Conservation (phyloP, 2,329 filamentous ascomycete species). For the Madurella mycetomatis region DNA sequence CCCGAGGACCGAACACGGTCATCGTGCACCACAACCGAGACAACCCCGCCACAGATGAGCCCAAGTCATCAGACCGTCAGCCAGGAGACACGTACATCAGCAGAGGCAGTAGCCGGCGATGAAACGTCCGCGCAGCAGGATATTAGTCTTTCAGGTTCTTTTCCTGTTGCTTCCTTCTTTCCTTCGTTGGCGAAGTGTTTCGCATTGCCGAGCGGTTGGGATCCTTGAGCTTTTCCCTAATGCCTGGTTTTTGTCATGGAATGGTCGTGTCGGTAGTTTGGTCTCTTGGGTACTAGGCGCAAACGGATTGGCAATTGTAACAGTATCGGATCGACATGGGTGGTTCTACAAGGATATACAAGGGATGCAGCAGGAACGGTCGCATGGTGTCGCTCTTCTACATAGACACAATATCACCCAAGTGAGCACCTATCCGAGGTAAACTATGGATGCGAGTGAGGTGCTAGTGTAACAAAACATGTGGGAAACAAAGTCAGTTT, state of each 20-base stretch:
- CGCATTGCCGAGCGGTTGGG: conserved; percentile 1
- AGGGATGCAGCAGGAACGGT: background rate
- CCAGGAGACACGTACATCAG: background rate
- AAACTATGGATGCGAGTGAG: too few species aligned
- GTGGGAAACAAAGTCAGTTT: too few species aligned
- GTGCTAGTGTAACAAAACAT: too few species aligned
- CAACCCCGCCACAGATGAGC: conserved; percentile 16
- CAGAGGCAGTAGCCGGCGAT: conserved; percentile 2
- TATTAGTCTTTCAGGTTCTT: background rate
- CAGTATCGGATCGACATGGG: background rate
- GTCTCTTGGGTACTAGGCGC: background rate
- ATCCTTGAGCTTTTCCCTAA: background rate
- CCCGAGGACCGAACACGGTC: conserved; percentile 2
- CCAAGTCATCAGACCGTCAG: conserved; percentile 12
- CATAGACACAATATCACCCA: too few species aligned
- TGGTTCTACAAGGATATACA: background rate
- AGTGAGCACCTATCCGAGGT: too few species aligned
- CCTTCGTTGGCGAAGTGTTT: background rate
- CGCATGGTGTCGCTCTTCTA: background rate
- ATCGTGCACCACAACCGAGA: conserved; percentile 17
- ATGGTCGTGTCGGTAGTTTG: background rate
- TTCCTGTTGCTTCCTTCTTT: background rate
- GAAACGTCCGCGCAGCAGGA: too few species aligned
- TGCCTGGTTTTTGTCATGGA: background rate
- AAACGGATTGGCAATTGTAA: background rate